Evolutionary conservation across 768 basidiomycete genomes (phyloP), one percentile per base, ranked within the genome.

Genomic region (Trametes elegans): DNA sequence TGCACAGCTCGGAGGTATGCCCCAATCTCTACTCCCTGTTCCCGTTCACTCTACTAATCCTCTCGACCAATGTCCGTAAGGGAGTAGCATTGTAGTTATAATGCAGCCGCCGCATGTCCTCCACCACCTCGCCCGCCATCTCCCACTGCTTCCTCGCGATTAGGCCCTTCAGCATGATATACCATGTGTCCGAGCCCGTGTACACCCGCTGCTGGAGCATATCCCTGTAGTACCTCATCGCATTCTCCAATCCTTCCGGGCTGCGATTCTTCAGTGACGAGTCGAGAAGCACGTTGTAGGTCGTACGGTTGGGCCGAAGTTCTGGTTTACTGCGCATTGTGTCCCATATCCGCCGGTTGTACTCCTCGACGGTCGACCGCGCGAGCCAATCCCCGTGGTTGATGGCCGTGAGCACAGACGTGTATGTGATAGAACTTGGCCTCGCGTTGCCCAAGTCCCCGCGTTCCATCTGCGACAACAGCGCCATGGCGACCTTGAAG

Each of bases 381-480:
- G 79, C 68, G 50, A 81, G 63, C 76, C 83, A 82, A 8, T 71
- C 62, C 14, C 79, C 81, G 26, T 84, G 79, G 65, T 89, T 81
- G 59, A 95, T 75, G 4, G 85, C 88, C 7, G 84, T 74, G 43
- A 97, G 75, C 44, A 97, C 74, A 2, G 84, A 76, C 0, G 93
- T 94, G 70, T 93, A 98, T 26, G 91, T 93, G 58, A 93, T 78
- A 55, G 83, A 82, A 65, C 88, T 95, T 1, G 91, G 87, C 41
- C 68, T 68, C 23, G 74, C 68, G 5, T 73, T 67, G 3, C 73
- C 68, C 21, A 64, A 60, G 9, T 57, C 58, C 48, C 78, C 71
- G 48, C 74, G 69, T 68, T 93, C 93, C 90, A 98, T 93, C 64
- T 76, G 78, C 49, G 76, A 70, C 52, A 97, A 72, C 49, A 98